phyloP scores from a whole-genome alignment of 2,329 filamentous ascomycete genomes.

The Pseudogymnoascus sp. region DNA sequence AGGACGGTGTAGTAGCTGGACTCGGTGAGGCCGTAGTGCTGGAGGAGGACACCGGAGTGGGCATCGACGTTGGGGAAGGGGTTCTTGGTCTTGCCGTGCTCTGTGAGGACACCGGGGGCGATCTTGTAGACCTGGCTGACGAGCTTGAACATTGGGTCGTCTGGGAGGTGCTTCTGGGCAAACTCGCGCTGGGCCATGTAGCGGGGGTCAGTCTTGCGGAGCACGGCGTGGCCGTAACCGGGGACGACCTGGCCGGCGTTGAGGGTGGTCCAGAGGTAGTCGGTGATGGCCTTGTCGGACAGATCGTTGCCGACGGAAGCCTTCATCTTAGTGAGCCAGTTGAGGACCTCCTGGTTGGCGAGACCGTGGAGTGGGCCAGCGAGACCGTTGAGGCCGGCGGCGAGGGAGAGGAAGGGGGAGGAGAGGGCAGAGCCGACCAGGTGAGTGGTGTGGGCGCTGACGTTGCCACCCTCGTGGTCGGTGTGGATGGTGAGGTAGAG shows the following conservation, averaged over 20 bases:
- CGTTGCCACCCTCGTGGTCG: slow-evolving; percentile 99
- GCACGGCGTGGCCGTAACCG: slow-evolving; percentile 96
- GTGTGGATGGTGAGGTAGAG: slow-evolving; percentile 99
- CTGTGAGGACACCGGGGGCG: slow-evolving; percentile 89
- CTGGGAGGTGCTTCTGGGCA: slow-evolving; percentile 75
- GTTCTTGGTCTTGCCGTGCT: slow-evolving; percentile 99
- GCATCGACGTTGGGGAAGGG: slow-evolving; percentile 98
- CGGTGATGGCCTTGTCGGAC: slow-evolving; percentile 90
- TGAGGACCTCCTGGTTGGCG: slow-evolving; percentile 98
- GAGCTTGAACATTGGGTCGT: slow-evolving; percentile 99
- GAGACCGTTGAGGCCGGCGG: slow-evolving; percentile 95
- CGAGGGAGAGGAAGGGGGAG: slow-evolving; percentile 94
- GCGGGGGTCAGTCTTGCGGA: slow-evolving; percentile 98
- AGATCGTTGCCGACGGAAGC: slow-evolving; percentile 86
- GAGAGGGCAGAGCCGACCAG: slow-evolving; percentile 92
- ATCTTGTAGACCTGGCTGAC: slow-evolving; percentile 99
- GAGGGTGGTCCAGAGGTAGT: slow-evolving; percentile 98
- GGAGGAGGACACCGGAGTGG: slow-evolving; percentile 97
- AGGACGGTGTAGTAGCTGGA: slow-evolving; percentile 99
- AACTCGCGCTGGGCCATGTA: slow-evolving; percentile 99
- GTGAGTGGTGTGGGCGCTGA: slow-evolving; percentile 97
- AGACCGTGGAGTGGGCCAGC: slow-evolving; percentile 97
- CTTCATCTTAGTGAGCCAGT: slow-evolving; percentile 99
- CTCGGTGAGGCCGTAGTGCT: slow-evolving; percentile 99
- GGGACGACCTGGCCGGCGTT: slow-evolving; percentile 94